Conservation (phyloP, 164 flowering plant genomes). For the Dillenia suffruticosa region DNA sequence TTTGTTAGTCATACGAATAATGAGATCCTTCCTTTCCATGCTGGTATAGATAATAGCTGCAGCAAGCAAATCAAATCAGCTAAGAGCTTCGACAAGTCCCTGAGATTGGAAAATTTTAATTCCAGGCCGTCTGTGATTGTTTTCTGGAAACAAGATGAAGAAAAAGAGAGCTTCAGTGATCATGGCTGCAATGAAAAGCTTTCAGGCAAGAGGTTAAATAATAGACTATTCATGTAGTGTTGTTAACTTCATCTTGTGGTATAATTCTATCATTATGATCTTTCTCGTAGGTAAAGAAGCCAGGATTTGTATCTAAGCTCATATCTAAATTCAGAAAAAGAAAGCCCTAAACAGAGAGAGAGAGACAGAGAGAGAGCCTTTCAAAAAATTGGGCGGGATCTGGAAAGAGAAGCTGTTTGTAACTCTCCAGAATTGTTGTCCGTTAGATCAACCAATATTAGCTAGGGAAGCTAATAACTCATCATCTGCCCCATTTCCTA, state of each 20-base stretch:
- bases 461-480: too few species aligned
- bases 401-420: too few species aligned
- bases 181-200: slow-evolving; percentile 19
- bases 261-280: background rate
- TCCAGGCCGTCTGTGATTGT: slow-evolving; percentile 24
- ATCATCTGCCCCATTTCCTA: too few species aligned
- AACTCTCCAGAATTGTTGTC: too few species aligned
- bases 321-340: slow-evolving; percentile 4
- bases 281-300: slow-evolving; percentile 10
- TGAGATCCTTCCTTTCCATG: background rate
- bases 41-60: slow-evolving; percentile 18
- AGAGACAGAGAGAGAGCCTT: too few species aligned
- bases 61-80: slow-evolving; percentile 12
- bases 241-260: background rate
- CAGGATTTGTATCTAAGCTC: slow-evolving; percentile 20
- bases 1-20: background rate
- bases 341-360: background rate
- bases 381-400: too few species aligned
- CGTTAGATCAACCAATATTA: too few species aligned
- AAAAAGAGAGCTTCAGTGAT: slow-evolving; percentile 14
- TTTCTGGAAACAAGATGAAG: slow-evolving; percentile 20
- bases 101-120: slow-evolving; percentile 24
- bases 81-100: slow-evolving; percentile 21
- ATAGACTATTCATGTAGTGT: background rate
- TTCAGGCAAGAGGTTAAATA: slow-evolving; percentile 20